Percentiles rank a stretch among this genome's conserved stretches.
Conservation (phyloP, 176 grass and related monocot species). For the Lolium perenne region DNA sequence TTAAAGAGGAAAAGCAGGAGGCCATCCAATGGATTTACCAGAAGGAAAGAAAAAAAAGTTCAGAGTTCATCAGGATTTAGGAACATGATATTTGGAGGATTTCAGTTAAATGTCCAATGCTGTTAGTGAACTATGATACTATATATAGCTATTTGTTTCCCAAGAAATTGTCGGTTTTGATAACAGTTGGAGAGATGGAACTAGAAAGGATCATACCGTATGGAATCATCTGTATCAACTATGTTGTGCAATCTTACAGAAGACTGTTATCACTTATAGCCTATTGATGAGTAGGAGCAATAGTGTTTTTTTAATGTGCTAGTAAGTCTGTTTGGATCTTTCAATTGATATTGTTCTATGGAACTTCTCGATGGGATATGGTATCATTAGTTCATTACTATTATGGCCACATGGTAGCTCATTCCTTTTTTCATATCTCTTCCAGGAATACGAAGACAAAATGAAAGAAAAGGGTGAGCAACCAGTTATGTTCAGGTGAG, state of each 20-base stretch:
- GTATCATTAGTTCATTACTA: not conserved
- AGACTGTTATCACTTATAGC: not conserved
- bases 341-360: slow-evolving; percentile 35
- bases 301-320: not conserved
- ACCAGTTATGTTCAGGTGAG: slow-evolving; percentile 96
- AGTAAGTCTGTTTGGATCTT: slow-evolving; percentile 23
- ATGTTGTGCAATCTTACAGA: not conserved
- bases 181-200: not conserved
- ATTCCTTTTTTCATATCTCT: slow-evolving; percentile 41
- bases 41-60: not conserved
- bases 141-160: slow-evolving; percentile 23
- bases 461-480: slow-evolving; percentile 95
- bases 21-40: not conserved
- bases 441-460: slow-evolving; percentile 96
- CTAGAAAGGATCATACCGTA: not conserved
- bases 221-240: slow-evolving; percentile 23
- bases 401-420: not conserved
- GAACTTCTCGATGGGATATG: not conserved
- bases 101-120: not conserved
- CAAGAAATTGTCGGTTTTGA: slow-evolving; percentile 15
- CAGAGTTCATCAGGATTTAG: not conserved
- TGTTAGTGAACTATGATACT: not conserved
- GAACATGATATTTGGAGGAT: slow-evolving; percentile 5
- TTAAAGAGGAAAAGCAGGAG: not conserved
- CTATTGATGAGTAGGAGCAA: not conserved